Evolutionary conservation across 345 rosid species (phyloP).

Genomic region (Psidium friedrichsthalianum): DNA sequence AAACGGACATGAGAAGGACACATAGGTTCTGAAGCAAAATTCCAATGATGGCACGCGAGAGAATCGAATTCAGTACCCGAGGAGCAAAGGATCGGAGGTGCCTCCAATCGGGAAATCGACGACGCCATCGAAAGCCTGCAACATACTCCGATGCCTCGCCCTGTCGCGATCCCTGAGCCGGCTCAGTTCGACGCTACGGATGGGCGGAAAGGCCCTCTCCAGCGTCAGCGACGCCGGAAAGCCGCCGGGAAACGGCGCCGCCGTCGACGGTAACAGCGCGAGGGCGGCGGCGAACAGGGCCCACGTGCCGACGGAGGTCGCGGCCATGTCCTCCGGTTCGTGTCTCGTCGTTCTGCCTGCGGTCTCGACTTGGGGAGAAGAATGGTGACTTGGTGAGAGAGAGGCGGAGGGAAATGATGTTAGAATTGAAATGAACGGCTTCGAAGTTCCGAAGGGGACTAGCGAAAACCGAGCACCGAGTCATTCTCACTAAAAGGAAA

Average conservation of each 20-base stretch:
- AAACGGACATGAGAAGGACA: background rate
- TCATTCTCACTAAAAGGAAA: too few species aligned
- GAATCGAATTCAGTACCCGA: conserved; percentile 51
- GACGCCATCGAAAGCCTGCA: conserved; percentile 52
- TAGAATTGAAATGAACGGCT: too few species aligned
- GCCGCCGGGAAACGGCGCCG: conserved; percentile 11
- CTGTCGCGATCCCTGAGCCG: conserved; percentile 58
- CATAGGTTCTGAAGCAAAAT: background rate
- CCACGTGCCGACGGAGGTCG: conserved; percentile 2
- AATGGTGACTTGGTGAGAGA: background rate
- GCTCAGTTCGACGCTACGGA: conserved; percentile 36
- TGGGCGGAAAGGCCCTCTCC: conserved; percentile 46
- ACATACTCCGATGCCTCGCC: conserved; percentile 61
- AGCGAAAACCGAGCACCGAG: too few species aligned
- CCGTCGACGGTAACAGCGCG: conserved; percentile 4
- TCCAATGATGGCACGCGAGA: background rate
- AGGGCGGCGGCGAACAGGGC: conserved; percentile 9
- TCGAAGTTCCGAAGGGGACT: too few species aligned
- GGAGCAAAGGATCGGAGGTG: conserved; percentile 74
- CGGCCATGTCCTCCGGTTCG: background rate
- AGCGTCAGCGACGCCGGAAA: conserved; percentile 44
- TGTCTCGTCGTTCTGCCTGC: background rate
- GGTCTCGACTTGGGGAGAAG: background rate
- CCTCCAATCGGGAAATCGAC: conserved; percentile 77
- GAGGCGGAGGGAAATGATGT: background rate